Percentiles rank a stretch among this genome's conserved stretches.
These are phyloP conservation scores for Hypoxylon sp. DNA, from an alignment of 2,329 filamentous ascomycete species.

Conservation along the genomic window DNA sequence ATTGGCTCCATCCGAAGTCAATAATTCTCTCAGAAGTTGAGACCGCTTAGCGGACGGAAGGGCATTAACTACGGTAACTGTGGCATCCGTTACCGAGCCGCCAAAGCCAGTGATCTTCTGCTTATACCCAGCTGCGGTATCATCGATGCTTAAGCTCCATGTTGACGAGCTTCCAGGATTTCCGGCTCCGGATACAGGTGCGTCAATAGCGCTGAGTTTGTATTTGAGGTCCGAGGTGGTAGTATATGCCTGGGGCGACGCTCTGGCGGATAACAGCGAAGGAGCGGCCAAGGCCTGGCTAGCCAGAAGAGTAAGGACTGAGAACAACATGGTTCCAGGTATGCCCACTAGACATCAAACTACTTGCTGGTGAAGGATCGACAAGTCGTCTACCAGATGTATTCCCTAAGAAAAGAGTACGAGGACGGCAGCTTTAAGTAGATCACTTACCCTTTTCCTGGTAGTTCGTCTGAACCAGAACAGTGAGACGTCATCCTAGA, in stretches of 20 bases:
- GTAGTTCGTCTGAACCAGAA: constrained; percentile 17
- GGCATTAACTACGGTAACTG: constrained; percentile 57
- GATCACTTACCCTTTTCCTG: constrained; percentile 14
- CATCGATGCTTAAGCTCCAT: constrained; percentile 59
- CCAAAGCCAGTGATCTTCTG: constrained; percentile 60
- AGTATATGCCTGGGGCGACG: constrained; percentile 52
- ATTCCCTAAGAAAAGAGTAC: constrained; percentile 9
- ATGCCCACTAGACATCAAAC: not conserved
- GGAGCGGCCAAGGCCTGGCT: constrained; percentile 40
- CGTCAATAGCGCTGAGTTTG: constrained; percentile 54
- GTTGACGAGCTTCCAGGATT: constrained; percentile 53
- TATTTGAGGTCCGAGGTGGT: constrained; percentile 58
- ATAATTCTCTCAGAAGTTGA: constrained; percentile 55
- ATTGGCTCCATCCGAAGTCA: constrained; percentile 57
- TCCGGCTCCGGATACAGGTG: constrained; percentile 55
- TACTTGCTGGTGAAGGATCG: constrained; percentile 1
- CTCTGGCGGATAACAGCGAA: constrained; percentile 25
- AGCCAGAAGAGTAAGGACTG: constrained; percentile 42
- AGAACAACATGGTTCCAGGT: constrained; percentile 38
- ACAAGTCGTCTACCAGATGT: constrained; percentile 3
- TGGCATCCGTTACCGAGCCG: constrained; percentile 60
- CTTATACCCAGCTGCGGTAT: constrained; percentile 57
- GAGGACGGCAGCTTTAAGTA: constrained; percentile 28
- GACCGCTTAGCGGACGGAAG: constrained; percentile 52
- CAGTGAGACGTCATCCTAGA: constrained; percentile 26